Base-by-base conservation (phyloP, 2,329 filamentous ascomycete genomes). In the Diaporthe caulivora region DNA sequence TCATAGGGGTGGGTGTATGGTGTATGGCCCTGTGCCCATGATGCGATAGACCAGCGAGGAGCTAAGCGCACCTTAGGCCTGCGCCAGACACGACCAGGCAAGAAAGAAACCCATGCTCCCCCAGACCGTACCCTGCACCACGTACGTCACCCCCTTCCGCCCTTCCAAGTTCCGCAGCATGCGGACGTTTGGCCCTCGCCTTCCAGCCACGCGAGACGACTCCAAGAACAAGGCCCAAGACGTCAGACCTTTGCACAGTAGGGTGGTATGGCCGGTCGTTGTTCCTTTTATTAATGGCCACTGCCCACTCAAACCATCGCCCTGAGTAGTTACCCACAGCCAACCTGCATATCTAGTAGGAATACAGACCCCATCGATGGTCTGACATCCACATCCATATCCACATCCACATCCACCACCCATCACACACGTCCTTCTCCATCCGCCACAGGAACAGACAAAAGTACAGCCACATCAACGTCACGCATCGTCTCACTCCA, bases 271-370 rank as follows among this genome's bases (percentile, higher is more conserved):
- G 44, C 26, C 21, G 62, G 29, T 65, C n/a, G 47, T 40, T 51
- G 31, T 40, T 67, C 21, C 60, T 31, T 53, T 67, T 67, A 67
- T 67, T 67, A 67, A 67, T 29, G n/a, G 31, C 62, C 62, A 47
- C 11, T 21, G 70, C 70, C 70, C 58, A 72, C 70, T 71, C 70
- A 72, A 49, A 29, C 49, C 51, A 11, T 53, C 51, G 21, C 31
- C 40, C 21, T 15, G 29, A 8, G 15, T 2, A n/a, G 15, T 67
- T 31, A 31, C n/a, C 49, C 29, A 26, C 47, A 67, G 26, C 60
- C 70, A 68, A 42, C 54, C 60, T 31, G 37, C 58, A 67, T 72
- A 29, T 62, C 37, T 44, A 1, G 57, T 62, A 57, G 57, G 18
- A 47, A 72, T 31, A 72, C 24, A 49, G 51, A 72, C 31, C 37